Conservation (phyloP, 164 flowering plant genomes). For the Chimonanthus salicifolius region DNA sequence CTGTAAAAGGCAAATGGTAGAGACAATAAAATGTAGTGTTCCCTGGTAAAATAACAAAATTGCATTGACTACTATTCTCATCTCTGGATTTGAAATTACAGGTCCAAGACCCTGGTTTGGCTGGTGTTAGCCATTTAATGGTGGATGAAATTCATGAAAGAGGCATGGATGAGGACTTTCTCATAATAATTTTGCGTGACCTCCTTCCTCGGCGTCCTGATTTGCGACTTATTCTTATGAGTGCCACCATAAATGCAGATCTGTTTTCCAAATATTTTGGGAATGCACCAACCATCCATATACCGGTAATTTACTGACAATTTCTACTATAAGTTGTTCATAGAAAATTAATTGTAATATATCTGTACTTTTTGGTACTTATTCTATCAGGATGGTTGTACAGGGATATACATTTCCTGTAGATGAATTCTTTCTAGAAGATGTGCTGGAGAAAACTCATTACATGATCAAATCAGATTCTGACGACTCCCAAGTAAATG, state of each 20-base stretch:
- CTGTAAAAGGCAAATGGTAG: neutral
- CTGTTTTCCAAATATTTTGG: conserved; percentile 86
- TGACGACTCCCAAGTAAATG: conserved; percentile 53
- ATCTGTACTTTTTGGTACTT: neutral
- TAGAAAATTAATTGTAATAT: neutral
- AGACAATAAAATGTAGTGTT: neutral
- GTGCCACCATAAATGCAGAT: conserved; percentile 95
- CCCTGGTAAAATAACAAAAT: neutral
- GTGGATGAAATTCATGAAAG: conserved; percentile 99
- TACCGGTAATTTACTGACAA: conserved; percentile 47
- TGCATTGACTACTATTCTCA: neutral
- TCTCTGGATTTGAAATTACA: conserved; percentile 23
- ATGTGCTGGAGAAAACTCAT: conserved; percentile 70
- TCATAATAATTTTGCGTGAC: conserved; percentile 76
- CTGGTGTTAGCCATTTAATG: conserved; percentile 81
- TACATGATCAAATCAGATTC: conserved; percentile 56
- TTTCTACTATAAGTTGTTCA: neutral
- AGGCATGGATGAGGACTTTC: conserved; percentile 97
- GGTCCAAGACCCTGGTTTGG: conserved; percentile 79
- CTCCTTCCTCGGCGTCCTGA: conserved; percentile 91
- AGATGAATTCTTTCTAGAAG: conserved; percentile 72
- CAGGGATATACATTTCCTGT: conserved; percentile 90
- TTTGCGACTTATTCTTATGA: conserved; percentile 85
- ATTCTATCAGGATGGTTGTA: neutral
- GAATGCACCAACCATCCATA: conserved; percentile 82